These are phyloP conservation scores for Cucurbitaria berberidis DNA, from an alignment of 2,329 filamentous ascomycete species.

Conservation along the genomic window DNA sequence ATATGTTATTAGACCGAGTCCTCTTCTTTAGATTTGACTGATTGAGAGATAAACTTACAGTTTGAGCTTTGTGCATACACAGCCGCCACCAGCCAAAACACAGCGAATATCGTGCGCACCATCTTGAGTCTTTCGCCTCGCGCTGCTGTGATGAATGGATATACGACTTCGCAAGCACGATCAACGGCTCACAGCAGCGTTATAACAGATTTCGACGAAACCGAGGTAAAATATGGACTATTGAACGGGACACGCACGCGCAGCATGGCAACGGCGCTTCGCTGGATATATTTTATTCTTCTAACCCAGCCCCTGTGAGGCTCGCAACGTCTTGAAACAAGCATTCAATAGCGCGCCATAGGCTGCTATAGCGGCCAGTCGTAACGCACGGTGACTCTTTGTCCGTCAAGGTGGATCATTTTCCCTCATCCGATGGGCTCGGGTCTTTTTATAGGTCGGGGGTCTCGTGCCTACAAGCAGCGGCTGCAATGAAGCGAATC, in stretches of 20 bases:
- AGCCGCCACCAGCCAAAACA: constrained; percentile 15
- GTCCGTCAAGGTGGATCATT: neutral
- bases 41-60: constrained; percentile 11
- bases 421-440: neutral
- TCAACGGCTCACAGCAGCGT: neutral
- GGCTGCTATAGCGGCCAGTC: neutral
- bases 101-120: constrained; percentile 16
- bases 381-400: neutral
- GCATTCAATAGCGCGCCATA: neutral
- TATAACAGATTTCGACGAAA: neutral
- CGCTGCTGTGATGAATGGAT: neutral
- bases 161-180: constrained; percentile 1
- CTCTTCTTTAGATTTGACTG: neutral
- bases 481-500: neutral
- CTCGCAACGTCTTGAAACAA: neutral
- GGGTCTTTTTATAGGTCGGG: neutral
- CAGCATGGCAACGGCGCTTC: neutral
- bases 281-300: constrained; percentile 1
- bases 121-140: constrained; percentile 4
- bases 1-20: neutral
- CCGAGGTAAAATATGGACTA: neutral
- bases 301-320: neutral
- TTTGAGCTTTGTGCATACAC: constrained; percentile 11
- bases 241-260: neutral
- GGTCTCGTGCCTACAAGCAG: neutral